These are phyloP conservation scores for Saccharomycopsis sp. DNA, from an alignment of 805 yeast species.

Conservation along the genomic window DNA sequence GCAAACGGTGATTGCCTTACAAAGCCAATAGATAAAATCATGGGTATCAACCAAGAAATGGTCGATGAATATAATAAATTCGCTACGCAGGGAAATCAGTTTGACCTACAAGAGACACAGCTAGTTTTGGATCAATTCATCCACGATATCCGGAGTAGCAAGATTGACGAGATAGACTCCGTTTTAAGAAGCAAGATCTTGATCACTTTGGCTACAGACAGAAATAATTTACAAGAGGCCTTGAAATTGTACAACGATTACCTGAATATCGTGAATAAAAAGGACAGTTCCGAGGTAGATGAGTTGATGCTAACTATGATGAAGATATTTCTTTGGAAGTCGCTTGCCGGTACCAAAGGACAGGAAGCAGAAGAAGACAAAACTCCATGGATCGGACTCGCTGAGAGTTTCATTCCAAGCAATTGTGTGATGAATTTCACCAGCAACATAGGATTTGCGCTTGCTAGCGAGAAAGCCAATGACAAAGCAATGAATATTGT, in stretches of 20 bases:
- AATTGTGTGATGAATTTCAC: not conserved
- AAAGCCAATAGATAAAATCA: not conserved
- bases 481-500: not conserved
- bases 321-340: constrained; percentile 1
- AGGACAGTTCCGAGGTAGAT: not conserved
- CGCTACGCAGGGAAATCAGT: not conserved
- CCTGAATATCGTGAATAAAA: not conserved
- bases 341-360: not conserved
- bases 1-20: not conserved
- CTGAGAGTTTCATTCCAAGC: constrained; percentile 1
- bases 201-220: not conserved
- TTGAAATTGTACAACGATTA: constrained; percentile 2
- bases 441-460: not conserved
- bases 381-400: constrained; percentile 3
- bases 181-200: constrained; percentile 1
- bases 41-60: not conserved
- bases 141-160: not conserved
- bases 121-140: not conserved
- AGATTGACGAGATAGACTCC: not conserved
- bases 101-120: not conserved
- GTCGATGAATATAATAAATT: not conserved
- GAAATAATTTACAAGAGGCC: not conserved
- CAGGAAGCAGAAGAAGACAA: not conserved
- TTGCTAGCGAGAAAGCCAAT: not conserved
- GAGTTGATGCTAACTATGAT: constrained; percentile 2